Evolutionary conservation across 2,329 filamentous ascomycete genomes (phyloP), one percentile per base, ranked within the genome.

Genomic region (Zymoseptoria crescenta): DNA sequence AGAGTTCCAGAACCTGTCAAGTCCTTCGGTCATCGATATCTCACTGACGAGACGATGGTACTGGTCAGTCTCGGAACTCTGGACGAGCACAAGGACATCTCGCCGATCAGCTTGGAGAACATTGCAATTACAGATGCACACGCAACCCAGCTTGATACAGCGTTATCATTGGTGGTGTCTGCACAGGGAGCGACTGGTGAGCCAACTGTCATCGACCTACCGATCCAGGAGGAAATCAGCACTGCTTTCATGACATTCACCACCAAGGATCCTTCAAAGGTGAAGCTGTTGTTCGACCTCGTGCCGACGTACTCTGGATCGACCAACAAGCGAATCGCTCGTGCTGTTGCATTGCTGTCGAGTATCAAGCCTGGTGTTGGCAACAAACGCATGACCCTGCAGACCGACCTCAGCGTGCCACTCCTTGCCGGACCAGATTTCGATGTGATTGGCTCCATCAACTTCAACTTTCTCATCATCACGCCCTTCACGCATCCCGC

Each of bases 401-500:
- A 96, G 73, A 92, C 92, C 20, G 94, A 97, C 70, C 84, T 96
- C 45, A 93, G 88, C 60, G 88, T 99, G 8, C 94, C 94, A 0
- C 94, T 99, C 62, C 82, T 97, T 69, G 89, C 89, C 30, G 86
- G 87, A 41, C 89, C 83, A 60, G 87, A 83, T 10, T 77, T 97
- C 35, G 93, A 97, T 61, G 87, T 97, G 8, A 96, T 99, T 65
- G 95, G 94, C 16, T 86, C 87, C 0, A 89, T 99, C 65, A 96
- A 96, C 69, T 99, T 99, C 80, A 96, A 96, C 74, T 97, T 97
- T 72, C 77, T 96, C 30, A 84, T 97, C 69, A 91, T 99, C 67
- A 97, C 91, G 0, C 93, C 94, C 0, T 99, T 99, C 75, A 83
- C 86, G 19, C 94, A 97, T 72, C 90, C 91, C 6, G 95, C 95